Base-by-base conservation (phyloP, 2,329 filamentous ascomycete genomes). In the Arthrobotrys sphaeroides region DNA sequence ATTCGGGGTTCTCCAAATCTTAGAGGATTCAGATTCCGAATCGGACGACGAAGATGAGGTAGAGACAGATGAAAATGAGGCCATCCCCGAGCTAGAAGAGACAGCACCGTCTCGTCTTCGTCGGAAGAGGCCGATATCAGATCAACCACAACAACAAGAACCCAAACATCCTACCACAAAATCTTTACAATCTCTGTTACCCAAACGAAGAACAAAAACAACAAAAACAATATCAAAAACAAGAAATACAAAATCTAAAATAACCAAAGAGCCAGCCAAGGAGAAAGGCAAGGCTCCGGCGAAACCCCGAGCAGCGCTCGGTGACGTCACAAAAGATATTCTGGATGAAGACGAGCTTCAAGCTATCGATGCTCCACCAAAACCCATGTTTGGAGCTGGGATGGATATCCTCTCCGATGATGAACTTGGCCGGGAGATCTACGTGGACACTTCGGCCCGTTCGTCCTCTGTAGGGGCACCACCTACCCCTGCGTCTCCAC, bases 351-450 rank as follows among this genome's bases (percentile, higher is more conserved):
- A 73, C 26, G 69, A 73, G 24, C 53, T 73, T 28, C 69, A 51
- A 28, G 69, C 69, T 7, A 73, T 73, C 42, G 69, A 73, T 66
- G 69, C 61, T 10, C 69, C 69, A 5, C 43, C 61, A 4, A 73
- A 33, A 47, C 69, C 60, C 0, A 20, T 73, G 7, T 73, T 73
- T 28, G 69, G 69, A 18, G 69, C 69, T 3, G 69, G 69, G 6
- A 73, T 73, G 69, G 69, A 73, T 28, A 73, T 73, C 22, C 51
- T 73, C 5, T 73, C 69, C 4, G 69, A 73, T 31, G 69, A 73
- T 42, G 69, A 73, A 53, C 61, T 73, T 36, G 69, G 69, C 16
- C 36, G 53, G 33, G 69, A 73, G 61, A 73, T 73, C 22, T 73
- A 73, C 43, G 42, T 73, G 4, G 69, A 73, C 61, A 66, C 61